Evolutionary conservation across 768 basidiomycete genomes (phyloP).

Genomic region (Hemileccinum impolitum): DNA sequence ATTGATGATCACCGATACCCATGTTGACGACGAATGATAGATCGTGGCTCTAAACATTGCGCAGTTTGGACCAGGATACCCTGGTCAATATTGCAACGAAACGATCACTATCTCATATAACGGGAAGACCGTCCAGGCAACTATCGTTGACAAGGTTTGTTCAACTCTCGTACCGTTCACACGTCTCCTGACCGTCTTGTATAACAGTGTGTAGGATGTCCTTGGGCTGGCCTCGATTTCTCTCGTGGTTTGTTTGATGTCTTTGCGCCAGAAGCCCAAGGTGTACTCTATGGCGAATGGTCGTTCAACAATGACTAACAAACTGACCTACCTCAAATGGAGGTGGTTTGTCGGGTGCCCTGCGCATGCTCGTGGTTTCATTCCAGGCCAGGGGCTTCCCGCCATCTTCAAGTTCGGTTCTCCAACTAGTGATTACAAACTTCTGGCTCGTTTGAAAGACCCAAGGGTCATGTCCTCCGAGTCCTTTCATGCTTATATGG

Average conservation of each 20-base stretch:
- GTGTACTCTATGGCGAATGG: slow-evolving; percentile 63
- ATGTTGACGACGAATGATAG: slow-evolving; percentile 10
- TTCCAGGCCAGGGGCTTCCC: too few species aligned
- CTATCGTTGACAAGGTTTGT: slow-evolving; percentile 57
- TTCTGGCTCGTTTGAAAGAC: not conserved
- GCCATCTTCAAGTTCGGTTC: too few species aligned
- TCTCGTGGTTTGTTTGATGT: slow-evolving; percentile 59
- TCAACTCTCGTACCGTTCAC: not conserved
- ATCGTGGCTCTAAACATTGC: slow-evolving; percentile 26
- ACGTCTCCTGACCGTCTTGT: not conserved
- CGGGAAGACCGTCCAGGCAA: slow-evolving; percentile 52
- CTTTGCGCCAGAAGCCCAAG: slow-evolving; percentile 47
- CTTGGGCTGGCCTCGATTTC: slow-evolving; percentile 64
- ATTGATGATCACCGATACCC: not conserved
- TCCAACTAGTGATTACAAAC: too few species aligned
- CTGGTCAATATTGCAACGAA: slow-evolving; percentile 62
- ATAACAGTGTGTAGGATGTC: slow-evolving; percentile 61
- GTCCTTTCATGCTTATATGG: not conserved
- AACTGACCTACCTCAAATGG: not conserved
- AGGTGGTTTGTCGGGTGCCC: not conserved
- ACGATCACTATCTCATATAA: slow-evolving; percentile 55
- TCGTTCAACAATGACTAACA: slow-evolving; percentile 40
- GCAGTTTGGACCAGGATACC: slow-evolving; percentile 58
- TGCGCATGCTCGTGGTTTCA: too few species aligned
- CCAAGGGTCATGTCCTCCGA: not conserved